These are phyloP conservation scores for Mariannaea sp. DNA, from an alignment of 2,329 filamentous ascomycete species.

Conservation along the genomic window DNA sequence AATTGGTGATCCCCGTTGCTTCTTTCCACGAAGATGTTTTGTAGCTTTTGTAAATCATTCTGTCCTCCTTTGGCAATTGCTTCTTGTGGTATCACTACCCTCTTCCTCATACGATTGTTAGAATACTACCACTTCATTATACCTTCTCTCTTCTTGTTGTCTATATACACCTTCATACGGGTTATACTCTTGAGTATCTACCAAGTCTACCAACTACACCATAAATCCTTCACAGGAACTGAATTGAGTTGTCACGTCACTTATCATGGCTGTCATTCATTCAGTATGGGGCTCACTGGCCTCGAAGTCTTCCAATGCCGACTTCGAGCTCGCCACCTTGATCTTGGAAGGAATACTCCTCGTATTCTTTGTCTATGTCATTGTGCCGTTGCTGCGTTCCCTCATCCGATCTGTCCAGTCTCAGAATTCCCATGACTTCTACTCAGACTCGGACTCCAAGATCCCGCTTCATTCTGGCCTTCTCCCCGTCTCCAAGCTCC, in stretches of 20 bases:
- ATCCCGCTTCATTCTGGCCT: constrained; percentile 7
- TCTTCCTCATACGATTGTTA: neutral
- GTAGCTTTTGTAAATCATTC: constrained; percentile 4
- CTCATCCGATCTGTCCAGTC: constrained; percentile 6
- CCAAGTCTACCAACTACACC: too few species aligned
- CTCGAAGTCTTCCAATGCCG: constrained; percentile 5
- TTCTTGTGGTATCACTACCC: constrained; percentile 4
- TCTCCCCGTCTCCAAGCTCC: constrained; percentile 29
- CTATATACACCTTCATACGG: too few species aligned
- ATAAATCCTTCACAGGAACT: neutral
- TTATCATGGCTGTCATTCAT: constrained; percentile 7
- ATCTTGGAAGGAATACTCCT: constrained; percentile 20
- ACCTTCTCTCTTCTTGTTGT: too few species aligned
- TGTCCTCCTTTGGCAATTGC: neutral
- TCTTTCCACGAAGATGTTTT: constrained; percentile 9
- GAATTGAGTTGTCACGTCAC: too few species aligned
- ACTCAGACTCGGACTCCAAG: constrained; percentile 14
- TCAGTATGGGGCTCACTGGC: constrained; percentile 9
- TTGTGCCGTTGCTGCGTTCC: constrained; percentile 13
- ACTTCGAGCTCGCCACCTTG: constrained; percentile 13
- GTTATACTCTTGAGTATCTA: too few species aligned
- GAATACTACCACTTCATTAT: neutral
- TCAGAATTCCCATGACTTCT: constrained; percentile 7
- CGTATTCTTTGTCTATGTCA: constrained; percentile 9
- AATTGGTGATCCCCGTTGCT: constrained; percentile 13